Evolutionary conservation across 352 stramenopile genomes (phyloP).

Genomic region (Thalassiosira hispida): DNA sequence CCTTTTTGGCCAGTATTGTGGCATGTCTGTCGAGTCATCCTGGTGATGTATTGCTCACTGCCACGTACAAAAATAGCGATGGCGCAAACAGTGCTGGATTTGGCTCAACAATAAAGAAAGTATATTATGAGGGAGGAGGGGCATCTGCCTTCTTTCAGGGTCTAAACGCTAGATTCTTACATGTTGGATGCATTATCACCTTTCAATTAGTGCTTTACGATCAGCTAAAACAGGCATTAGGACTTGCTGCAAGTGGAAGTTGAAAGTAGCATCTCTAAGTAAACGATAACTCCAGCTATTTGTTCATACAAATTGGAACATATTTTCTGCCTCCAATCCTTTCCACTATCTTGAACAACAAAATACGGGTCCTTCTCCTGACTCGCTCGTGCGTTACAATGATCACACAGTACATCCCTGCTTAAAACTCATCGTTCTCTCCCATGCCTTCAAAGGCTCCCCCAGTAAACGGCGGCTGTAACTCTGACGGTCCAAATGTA

Average conservation of each 20-base stretch:
- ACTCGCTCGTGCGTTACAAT: background rate
- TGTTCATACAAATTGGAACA: background rate
- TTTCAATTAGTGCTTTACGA: slow-evolving; percentile 89
- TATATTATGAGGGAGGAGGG: slow-evolving; percentile 73
- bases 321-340: background rate
- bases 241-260: slow-evolving; percentile 83
- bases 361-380: background rate
- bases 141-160: slow-evolving; percentile 85
- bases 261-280: background rate
- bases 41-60: slow-evolving; percentile 86
- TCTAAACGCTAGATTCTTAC: slow-evolving; percentile 82
- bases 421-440: slow-evolving; percentile 50
- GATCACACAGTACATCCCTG: background rate
- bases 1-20: slow-evolving; percentile 78
- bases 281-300: background rate
- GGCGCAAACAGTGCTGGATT: slow-evolving; percentile 36
- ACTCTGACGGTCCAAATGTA: too few species aligned
- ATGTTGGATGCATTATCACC: slow-evolving; percentile 88
- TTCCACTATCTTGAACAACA: background rate
- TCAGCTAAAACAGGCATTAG: slow-evolving; percentile 85
- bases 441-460: too few species aligned
- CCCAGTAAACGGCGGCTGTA: too few species aligned
- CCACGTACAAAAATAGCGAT: slow-evolving; percentile 69
- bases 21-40: slow-evolving; percentile 84
- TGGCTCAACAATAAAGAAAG: slow-evolving; percentile 55